Evolutionary conservation across 208 protist species (phyloP), one percentile per base, ranked within the genome.

Genomic region (Phytomonas francai): DNA sequence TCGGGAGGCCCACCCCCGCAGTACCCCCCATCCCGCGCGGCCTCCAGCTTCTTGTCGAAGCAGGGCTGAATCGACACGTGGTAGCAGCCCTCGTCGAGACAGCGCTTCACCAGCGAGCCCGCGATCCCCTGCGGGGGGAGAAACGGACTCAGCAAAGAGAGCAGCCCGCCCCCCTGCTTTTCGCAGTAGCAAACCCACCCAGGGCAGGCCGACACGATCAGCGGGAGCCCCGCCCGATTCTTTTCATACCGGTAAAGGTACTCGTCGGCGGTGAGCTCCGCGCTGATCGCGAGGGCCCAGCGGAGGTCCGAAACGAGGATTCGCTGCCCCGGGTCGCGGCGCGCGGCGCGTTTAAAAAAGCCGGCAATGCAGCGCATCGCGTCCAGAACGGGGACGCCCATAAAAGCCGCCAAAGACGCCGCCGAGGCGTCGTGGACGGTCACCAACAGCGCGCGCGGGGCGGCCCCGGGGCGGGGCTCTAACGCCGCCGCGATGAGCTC

Each of bases 101-200:
- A 36, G 29, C 71, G 84, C 66, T 97, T 87, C 42, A 96, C 96
- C 49, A 98, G 89, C 57, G 98, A 71, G 25, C 97, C 97, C 61
- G 98, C 97, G 42, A 99, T 93, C 67, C 97, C 96, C 70, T 99
- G 97, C 0, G 98, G 92, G 19, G 95, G 98, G 76, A 98, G 97
- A 1, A 95, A 89, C 3, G 84, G 84, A 59, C 82, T 97, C 31
- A 99, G 95, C 74, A 97, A 88, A 0, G 96, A 91, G 39, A 99
- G 74, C 30, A 98, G 68, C 12, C 81, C 74, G 4, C 79, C 70
- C 51, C 98, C 91, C 34, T 92, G 97, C 81, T 99, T 99, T 78
- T 99, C 98, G 30, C 97, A 98, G 78, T 98, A 99, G 81, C 98
- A 99, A 29, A 99, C 89, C 95, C 95, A 99, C 1, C 98, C 97